Conservation (phyloP, 164 flowering plant genomes). For the Dillenia turbinata region DNA sequence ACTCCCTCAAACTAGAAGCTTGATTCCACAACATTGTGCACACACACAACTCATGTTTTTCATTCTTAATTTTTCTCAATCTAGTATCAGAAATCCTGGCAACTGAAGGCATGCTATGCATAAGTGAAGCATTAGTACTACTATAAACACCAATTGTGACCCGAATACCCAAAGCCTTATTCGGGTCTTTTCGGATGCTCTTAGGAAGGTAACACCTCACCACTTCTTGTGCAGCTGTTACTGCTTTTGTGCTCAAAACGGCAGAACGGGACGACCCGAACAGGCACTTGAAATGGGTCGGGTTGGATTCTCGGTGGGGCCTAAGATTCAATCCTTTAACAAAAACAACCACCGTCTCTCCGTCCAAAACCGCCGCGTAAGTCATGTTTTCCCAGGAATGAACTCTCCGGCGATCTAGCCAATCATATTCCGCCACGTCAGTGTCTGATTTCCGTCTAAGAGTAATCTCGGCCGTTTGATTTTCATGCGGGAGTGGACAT, state of each 20-base stretch:
- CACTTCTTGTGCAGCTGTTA: slow-evolving; percentile 78
- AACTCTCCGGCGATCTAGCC: slow-evolving; percentile 18
- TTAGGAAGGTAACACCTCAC: slow-evolving; percentile 64
- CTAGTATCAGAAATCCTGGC: slow-evolving; percentile 37
- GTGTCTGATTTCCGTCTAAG: slow-evolving; percentile 15
- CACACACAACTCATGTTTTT: slow-evolving; percentile 68
- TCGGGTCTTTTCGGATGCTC: slow-evolving; percentile 31
- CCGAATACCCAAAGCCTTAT: slow-evolving; percentile 42
- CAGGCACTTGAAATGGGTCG: slow-evolving; percentile 51
- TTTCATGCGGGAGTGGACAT: slow-evolving; percentile 59
- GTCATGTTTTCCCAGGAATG: slow-evolving; percentile 64
- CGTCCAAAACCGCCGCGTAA: slow-evolving; percentile 63
- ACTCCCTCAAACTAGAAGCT: slow-evolving; percentile 59
- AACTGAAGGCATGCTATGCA: slow-evolving; percentile 54
- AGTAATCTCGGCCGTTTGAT: slow-evolving; percentile 37
- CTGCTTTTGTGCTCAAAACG: slow-evolving; percentile 34
- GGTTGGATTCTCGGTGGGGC: slow-evolving; percentile 50
- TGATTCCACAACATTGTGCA: slow-evolving; percentile 96
- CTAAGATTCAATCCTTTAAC: slow-evolving; percentile 79
- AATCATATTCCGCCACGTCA: neutral
- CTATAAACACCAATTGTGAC: slow-evolving; percentile 36
- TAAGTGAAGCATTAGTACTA: neutral
- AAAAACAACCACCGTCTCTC: slow-evolving; percentile 57
- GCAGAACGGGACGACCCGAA: slow-evolving; percentile 48
- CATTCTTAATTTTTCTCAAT: slow-evolving; percentile 3